Evolutionary conservation across 2,329 filamentous ascomycete genomes (phyloP).

Genomic region (Epichloe typhina): DNA sequence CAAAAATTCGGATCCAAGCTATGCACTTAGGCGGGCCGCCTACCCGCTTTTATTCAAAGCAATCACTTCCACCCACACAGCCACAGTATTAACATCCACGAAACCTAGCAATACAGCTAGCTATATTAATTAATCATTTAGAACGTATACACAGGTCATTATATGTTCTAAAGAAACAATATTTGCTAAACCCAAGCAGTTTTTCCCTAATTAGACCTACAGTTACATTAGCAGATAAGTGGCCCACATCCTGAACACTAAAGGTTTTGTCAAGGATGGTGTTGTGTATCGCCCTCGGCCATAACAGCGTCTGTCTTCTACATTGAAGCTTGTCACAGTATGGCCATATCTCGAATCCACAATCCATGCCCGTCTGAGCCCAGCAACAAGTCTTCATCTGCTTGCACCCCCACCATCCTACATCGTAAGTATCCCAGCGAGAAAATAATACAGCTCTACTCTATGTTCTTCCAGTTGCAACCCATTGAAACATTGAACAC

Average conservation of each 20-base stretch:
- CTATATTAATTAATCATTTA: no score
- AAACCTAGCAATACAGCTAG: no score
- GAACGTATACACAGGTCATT: no score
- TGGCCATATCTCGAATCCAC: background rate
- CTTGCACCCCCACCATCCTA: background rate
- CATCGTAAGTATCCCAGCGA: background rate
- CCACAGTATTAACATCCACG: no score
- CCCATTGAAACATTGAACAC: slow-evolving; percentile 2
- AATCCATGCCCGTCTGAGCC: background rate
- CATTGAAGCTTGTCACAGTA: background rate
- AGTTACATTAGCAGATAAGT: slow-evolving; percentile 2
- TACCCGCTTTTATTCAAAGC: background rate
- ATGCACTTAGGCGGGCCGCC: background rate
- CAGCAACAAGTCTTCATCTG: background rate
- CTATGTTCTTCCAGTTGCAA: slow-evolving; percentile 1
- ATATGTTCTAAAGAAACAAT: background rate
- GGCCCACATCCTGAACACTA: background rate
- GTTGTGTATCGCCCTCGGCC: background rate
- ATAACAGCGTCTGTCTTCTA: background rate
- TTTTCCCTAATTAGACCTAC: slow-evolving; percentile 1
- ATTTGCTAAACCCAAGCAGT: background rate
- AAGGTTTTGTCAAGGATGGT: background rate
- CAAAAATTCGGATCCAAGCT: background rate
- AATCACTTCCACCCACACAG: background rate
- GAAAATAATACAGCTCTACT: slow-evolving; percentile 4